Percentiles rank a stretch among this genome's conserved stretches.
phyloP scores from a whole-genome alignment of 768 basidiomycete genomes.

The Trametes meyenii region DNA sequence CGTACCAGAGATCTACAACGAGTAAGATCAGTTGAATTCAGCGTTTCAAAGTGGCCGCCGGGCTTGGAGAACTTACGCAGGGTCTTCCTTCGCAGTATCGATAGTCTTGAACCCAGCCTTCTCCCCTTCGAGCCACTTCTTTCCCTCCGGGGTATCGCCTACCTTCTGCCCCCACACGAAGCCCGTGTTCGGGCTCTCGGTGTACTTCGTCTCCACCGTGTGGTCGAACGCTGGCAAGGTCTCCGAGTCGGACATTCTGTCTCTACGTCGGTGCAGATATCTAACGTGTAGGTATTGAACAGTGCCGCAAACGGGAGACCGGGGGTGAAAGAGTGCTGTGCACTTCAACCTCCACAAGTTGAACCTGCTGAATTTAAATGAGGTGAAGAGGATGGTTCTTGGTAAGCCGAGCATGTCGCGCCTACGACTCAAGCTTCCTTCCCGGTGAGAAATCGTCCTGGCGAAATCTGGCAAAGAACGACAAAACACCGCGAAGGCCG shows the following conservation, averaged over 20 bases:
- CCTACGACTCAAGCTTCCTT: background rate
- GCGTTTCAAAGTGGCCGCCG: background rate
- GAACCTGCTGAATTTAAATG: background rate
- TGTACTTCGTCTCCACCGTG: constrained; percentile 26
- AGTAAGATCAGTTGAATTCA: background rate
- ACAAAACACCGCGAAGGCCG: no score
- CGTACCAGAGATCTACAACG: constrained; percentile 15
- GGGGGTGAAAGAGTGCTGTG: no score
- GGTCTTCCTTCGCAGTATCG: constrained; percentile 35
- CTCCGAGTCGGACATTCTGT: background rate
- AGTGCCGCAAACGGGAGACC: no score
- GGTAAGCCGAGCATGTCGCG: background rate
- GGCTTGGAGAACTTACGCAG: constrained; percentile 23
- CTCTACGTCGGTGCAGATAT: background rate
- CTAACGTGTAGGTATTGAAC: no score
- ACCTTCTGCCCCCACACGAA: constrained; percentile 39
- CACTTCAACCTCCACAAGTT: no score
- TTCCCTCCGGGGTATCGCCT: constrained; percentile 33
- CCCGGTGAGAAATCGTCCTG: background rate
- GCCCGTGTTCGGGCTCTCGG: constrained; percentile 35
- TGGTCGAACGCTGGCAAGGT: constrained; percentile 32
- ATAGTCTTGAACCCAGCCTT: constrained; percentile 39
- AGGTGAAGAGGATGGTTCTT: background rate
- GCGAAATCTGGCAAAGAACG: background rate
- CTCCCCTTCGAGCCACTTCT: constrained; percentile 40